Evolutionary conservation across 352 stramenopile genomes (phyloP), one percentile per base, ranked within the genome.

Genomic region (Phytophthora vignae): DNA sequence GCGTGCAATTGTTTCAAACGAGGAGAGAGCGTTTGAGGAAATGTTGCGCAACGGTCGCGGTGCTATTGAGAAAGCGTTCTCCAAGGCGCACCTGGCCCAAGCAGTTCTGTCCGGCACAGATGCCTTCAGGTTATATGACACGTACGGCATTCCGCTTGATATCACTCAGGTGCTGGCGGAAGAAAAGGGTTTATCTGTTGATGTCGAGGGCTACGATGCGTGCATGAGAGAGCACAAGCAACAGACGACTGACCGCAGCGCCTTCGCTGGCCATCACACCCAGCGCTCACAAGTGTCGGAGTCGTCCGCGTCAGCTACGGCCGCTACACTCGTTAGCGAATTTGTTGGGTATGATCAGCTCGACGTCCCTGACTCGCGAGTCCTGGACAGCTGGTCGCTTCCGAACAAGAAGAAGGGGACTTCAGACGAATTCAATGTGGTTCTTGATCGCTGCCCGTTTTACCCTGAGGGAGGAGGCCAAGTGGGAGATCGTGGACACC

Each of bases 381-480:
- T 93, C 15, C 54, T 92, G 6, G 65, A 74, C 25, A 70, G 70
- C 19, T 90, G 81, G 82, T 44, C 27, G 15, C 53, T 62, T 10
- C 22, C 58, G n/a, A 65, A 25, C 50, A 60, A 55, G 15, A 69
- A 56, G 10, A 57, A 62, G 17, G 67, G 40, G 4, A 33, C 10
- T 55, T 49, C 62, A 29, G 49, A 57, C 14, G 53, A 29, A 11
- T 82, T 90, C 38, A 80, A 63, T 58, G 52, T 91, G 2, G 68
- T 84, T 58, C 68, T 94, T 15, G 80, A 90, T 48, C 75, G 69
- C 11, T 94, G 79, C 44, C 88, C 87, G 56, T 95, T 94, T 66
- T 95, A 93, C 64, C 76, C 87, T 19, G 85, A 95, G 74, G 80
- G 85, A 29, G 88, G 88, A 59, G 88, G 88, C 3, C 87, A 95